These are phyloP conservation scores for Rhytidiadelphus loreus DNA, from an alignment of 225 moss, liverwort and hornwort genomes.

Conservation along the genomic window DNA sequence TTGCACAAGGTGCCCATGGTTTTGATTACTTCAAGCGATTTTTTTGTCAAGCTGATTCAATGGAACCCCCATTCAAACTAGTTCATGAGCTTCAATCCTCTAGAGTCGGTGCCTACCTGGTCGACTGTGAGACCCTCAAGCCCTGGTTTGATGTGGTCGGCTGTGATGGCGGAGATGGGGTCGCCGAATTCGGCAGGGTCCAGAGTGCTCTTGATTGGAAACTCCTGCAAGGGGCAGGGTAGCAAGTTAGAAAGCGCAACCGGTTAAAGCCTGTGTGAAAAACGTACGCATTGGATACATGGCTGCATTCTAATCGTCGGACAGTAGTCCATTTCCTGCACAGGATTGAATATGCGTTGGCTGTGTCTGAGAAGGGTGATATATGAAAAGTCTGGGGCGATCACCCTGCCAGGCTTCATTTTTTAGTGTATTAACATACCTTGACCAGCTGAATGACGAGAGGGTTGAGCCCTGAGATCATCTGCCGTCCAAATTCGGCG, in stretches of 20 bases:
- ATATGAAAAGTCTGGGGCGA: neutral
- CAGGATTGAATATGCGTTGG: neutral
- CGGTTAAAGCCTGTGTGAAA: neutral
- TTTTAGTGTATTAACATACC: neutral
- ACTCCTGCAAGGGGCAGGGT: constrained; percentile 25
- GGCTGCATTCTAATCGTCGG: too few relatives aligned
- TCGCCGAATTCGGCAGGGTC: constrained; percentile 57
- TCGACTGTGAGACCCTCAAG: constrained; percentile 52
- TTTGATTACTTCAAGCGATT: too few relatives aligned
- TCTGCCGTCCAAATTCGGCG: constrained; percentile 62
- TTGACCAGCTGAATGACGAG: constrained; percentile 32
- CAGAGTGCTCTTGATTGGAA: constrained; percentile 68
- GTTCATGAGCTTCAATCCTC: too few relatives aligned
- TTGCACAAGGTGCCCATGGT: too few relatives aligned
- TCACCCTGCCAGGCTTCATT: neutral
- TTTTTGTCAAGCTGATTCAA: too few relatives aligned
- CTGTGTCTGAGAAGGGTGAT: neutral
- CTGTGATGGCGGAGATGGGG: constrained; percentile 41
- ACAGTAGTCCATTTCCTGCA: neutral
- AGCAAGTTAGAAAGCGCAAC: neutral
- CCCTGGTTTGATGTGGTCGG: constrained; percentile 24
- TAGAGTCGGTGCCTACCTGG: too few relatives aligned
- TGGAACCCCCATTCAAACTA: too few relatives aligned
- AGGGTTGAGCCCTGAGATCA: constrained; percentile 69
- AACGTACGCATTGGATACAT: neutral